Conservation (phyloP, 2,329 filamentous ascomycete species). For the Fusarium duplospermum region DNA sequence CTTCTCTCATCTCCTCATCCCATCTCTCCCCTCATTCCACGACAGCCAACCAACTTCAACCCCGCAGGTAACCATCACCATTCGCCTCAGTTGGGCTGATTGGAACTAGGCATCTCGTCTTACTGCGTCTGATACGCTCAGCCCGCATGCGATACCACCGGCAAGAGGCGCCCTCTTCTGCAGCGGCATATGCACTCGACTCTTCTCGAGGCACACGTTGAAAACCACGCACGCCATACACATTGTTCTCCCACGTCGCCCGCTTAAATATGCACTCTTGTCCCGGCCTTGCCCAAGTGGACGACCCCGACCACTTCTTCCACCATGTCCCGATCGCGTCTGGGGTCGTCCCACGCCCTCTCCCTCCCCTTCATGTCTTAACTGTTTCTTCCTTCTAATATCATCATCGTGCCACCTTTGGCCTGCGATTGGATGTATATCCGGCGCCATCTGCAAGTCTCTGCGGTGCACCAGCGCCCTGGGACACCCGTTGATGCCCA, state of each 20-base stretch:
- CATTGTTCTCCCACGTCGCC: neutral
- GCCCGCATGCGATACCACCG: slow-evolving; percentile 16
- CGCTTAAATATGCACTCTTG: slow-evolving; percentile 37
- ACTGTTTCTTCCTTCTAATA: slow-evolving; percentile 1
- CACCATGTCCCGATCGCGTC: slow-evolving; percentile 18
- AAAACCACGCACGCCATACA: slow-evolving; percentile 5
- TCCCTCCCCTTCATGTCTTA: slow-evolving; percentile 26
- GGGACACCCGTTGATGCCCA: slow-evolving; percentile 16
- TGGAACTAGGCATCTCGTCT: slow-evolving; percentile 33
- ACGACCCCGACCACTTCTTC: slow-evolving; percentile 5
- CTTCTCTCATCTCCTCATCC: neutral
- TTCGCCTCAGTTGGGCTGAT: slow-evolving; percentile 38
- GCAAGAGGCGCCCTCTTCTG: slow-evolving; percentile 14
- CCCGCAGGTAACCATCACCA: slow-evolving; percentile 20
- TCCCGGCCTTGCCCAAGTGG: slow-evolving; percentile 21
- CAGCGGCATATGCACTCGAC: slow-evolving; percentile 41
- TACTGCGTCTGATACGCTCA: slow-evolving; percentile 22
- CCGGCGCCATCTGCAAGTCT: slow-evolving; percentile 23
- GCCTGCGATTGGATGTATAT: slow-evolving; percentile 48
- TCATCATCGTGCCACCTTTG: neutral
- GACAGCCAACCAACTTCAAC: slow-evolving; percentile 26
- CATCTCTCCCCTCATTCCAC: slow-evolving; percentile 28
- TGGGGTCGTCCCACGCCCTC: slow-evolving; percentile 28
- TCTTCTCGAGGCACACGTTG: slow-evolving; percentile 24
- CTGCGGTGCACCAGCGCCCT: slow-evolving; percentile 12